Percentiles rank a stretch among this genome's conserved stretches.
These are phyloP conservation scores for Aspergillus spinulosporus DNA, from an alignment of 2,329 filamentous ascomycete species.

Conservation along the genomic window DNA sequence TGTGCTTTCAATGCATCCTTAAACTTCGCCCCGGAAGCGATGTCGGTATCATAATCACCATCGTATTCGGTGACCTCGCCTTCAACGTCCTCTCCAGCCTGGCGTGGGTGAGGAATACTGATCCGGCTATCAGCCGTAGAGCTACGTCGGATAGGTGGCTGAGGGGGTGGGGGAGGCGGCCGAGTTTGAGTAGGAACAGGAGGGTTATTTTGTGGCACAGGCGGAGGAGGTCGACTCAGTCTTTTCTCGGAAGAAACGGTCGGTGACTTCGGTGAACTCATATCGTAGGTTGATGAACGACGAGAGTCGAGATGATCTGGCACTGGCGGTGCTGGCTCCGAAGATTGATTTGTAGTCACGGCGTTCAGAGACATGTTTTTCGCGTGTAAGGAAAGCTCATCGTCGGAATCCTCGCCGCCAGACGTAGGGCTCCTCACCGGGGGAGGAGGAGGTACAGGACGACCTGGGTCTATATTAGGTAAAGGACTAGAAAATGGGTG, in stretches of 20 bases:
- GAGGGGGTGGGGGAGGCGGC: slow-evolving; percentile 66
- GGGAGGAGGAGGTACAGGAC: slow-evolving; percentile 57
- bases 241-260: slow-evolving; percentile 41
- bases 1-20: slow-evolving; percentile 90
- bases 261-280: slow-evolving; percentile 43
- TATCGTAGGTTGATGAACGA: slow-evolving; percentile 39
- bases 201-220: slow-evolving; percentile 38
- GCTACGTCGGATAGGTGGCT: slow-evolving; percentile 54
- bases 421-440: slow-evolving; percentile 54
- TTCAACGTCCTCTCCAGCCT: slow-evolving; percentile 62
- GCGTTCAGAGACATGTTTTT: slow-evolving; percentile 48
- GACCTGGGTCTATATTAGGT: slow-evolving; percentile 46
- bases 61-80: slow-evolving; percentile 92
- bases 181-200: slow-evolving; percentile 53
- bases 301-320: slow-evolving; percentile 44
- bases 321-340: slow-evolving; percentile 47
- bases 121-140: slow-evolving; percentile 59
- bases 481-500: background rate
- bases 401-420: slow-evolving; percentile 82
- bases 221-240: slow-evolving; percentile 46
- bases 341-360: slow-evolving; percentile 42
- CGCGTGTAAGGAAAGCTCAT: slow-evolving; percentile 68
- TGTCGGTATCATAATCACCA: slow-evolving; percentile 96
- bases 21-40: slow-evolving; percentile 87
- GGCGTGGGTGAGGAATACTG: slow-evolving; percentile 47